Evolutionary conservation across 2,329 filamentous ascomycete species (phyloP).

Genomic region (Elsinoe ampelina): DNA sequence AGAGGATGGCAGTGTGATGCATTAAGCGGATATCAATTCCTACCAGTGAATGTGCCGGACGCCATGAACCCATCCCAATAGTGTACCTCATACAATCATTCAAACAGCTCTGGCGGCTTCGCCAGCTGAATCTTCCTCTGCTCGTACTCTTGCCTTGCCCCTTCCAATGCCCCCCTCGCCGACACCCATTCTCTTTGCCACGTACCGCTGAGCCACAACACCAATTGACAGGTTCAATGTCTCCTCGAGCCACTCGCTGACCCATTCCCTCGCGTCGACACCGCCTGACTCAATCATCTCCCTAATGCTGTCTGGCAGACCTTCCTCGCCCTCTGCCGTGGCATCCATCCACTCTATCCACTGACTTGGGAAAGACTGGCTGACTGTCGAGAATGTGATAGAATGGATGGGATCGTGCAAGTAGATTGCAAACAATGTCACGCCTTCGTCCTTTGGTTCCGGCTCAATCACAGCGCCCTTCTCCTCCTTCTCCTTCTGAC

Average conservation of each 20-base stretch:
- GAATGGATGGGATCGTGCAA: conserved; percentile 83
- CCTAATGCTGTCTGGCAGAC: conserved; percentile 70
- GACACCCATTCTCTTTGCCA: conserved; percentile 90
- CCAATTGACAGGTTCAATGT: conserved; percentile 67
- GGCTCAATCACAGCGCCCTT: conserved; percentile 45
- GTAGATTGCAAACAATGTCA: conserved; percentile 67
- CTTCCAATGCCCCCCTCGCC: conserved; percentile 63
- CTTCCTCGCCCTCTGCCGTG: conserved; percentile 39
- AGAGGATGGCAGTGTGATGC: not conserved
- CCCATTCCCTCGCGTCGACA: conserved; percentile 93
- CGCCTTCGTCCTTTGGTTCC: conserved; percentile 40
- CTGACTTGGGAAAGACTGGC: conserved; percentile 70
- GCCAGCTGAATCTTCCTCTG: conserved; percentile 48
- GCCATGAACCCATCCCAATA: not conserved
- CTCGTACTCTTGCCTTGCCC: conserved; percentile 47
- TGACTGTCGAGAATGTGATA: conserved; percentile 75
- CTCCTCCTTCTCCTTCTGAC: conserved; percentile 40
- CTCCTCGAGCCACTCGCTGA: conserved; percentile 95
- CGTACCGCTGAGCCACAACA: conserved; percentile 86
- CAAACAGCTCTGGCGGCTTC: conserved; percentile 49
- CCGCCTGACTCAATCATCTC: conserved; percentile 67
- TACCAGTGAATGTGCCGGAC: not conserved
- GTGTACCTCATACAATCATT: conserved; percentile 5
- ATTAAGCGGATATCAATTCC: conserved; percentile 4
- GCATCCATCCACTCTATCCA: conserved; percentile 87